Conservation (phyloP, 306 rosid species). For the Macrotyloma uniflorum region DNA sequence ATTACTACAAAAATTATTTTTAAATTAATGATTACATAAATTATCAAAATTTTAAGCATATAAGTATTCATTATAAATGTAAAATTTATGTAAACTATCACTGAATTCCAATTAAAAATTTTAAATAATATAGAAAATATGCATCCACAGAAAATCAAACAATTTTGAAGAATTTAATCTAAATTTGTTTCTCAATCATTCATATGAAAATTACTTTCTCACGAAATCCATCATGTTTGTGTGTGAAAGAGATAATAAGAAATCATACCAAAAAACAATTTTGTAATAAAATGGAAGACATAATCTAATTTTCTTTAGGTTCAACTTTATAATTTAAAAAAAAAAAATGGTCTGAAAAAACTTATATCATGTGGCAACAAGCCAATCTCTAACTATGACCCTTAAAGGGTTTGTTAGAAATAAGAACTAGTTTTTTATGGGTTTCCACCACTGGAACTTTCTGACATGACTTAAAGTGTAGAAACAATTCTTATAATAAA, state of each 20-base stretch:
- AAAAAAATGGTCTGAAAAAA: too few relatives aligned
- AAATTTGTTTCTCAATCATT: not conserved
- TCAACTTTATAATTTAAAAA: not conserved
- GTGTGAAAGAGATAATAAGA: not conserved
- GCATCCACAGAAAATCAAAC: not conserved
- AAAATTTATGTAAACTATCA: not conserved
- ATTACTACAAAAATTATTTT: not conserved
- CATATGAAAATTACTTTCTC: not conserved
- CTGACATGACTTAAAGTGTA: too few relatives aligned
- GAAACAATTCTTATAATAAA: too few relatives aligned
- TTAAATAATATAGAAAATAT: not conserved
- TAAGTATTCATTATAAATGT: not conserved
- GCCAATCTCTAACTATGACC: not conserved
- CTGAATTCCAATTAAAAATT: not conserved
- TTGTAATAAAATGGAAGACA: too few relatives aligned
- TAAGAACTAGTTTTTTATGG: not conserved
- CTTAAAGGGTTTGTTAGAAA: not conserved
- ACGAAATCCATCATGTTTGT: not conserved
- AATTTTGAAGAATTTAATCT: not conserved
- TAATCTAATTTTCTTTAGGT: too few relatives aligned
- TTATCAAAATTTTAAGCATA: too few relatives aligned
- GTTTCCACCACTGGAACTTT: not conserved
- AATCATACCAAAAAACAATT: not conserved
- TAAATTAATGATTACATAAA: not conserved
- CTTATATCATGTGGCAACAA: not conserved